Base-by-base conservation (phyloP, 129 eudicot species). In the Deinandra increscens region DNA sequence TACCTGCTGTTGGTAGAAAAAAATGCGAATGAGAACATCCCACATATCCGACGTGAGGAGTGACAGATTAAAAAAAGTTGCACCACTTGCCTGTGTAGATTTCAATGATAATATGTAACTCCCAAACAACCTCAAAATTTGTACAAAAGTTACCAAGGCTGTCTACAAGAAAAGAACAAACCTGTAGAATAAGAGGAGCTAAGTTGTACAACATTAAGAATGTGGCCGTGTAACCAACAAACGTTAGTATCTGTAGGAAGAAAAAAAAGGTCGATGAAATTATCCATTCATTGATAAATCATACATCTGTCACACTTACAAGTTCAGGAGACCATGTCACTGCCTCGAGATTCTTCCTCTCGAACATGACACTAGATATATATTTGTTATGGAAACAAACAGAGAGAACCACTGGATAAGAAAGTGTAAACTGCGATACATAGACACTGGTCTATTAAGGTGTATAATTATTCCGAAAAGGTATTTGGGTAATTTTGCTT, bases 41-140 rank as follows among this genome's bases (percentile, higher is more conserved):
- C 98, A 92, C 98, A 88, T 86, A 77, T 92, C 98, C 45, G 96
- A 84, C 19, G 98, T 92, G 48, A 92, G 84, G 44, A 86, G 77
- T 33, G 98, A 92, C 34, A 92, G 90, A 78, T 92, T 88, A 81
- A 88, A 83, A 77, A 92, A 39, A 43, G 96, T 83, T 36, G 98
- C 56, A 48, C 98, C 98, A 63, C 96, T 75, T 75, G 74, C 46
- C 98, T 92, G 86, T 50, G 61, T 38, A 19, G 8, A 38, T n/a
- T 65, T 22, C 9, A 74, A 6, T 17, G 26, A 7, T 17, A 53
- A 43, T 60, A 75, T 17, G 20, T 17, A 17, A 60, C 42, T 2
- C 13, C 39, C 38, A 19, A 26, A 9, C 23, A 33, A 9, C 20
- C 42, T 55, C 34, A 55, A 22, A 55, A 23, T 11, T 55, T 55